Conservation (phyloP, 2,329 filamentous ascomycete genomes). For the Cadophora malorum region DNA sequence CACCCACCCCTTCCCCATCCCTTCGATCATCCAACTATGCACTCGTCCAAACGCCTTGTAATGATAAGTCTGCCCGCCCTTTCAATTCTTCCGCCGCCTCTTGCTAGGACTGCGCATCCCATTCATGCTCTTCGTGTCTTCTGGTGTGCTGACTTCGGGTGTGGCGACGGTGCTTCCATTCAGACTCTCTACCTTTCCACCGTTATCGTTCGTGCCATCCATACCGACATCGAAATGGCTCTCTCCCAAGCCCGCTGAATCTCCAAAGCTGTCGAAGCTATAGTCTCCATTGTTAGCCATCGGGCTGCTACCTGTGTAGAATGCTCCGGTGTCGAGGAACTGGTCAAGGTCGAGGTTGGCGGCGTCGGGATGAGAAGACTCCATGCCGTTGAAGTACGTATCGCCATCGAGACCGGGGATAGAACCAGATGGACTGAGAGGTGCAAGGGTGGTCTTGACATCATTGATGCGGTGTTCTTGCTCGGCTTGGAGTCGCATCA, state of each 20-base stretch:
- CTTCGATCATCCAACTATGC: not conserved
- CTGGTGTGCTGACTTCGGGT: slow-evolving; percentile 32
- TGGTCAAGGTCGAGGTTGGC: slow-evolving; percentile 57
- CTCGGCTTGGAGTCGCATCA: slow-evolving; percentile 79
- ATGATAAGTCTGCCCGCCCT: not conserved
- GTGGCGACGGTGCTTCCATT: slow-evolving; percentile 36
- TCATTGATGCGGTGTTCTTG: slow-evolving; percentile 80
- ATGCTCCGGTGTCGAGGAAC: slow-evolving; percentile 53
- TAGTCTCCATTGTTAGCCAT: slow-evolving; percentile 30
- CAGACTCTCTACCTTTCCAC: slow-evolving; percentile 31
- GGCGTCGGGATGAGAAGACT: slow-evolving; percentile 47
- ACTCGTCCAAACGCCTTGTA: not conserved
- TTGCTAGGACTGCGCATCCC: slow-evolving; percentile 37
- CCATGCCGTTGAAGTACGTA: slow-evolving; percentile 43
- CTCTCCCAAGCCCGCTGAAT: slow-evolving; percentile 31
- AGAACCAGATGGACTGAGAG: slow-evolving; percentile 78
- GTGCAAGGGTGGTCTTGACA: slow-evolving; percentile 75
- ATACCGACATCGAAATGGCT: slow-evolving; percentile 43
- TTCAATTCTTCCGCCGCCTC: slow-evolving; percentile 37
- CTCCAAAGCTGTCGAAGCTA: slow-evolving; percentile 34
- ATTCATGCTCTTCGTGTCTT: slow-evolving; percentile 23
- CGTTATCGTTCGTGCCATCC: slow-evolving; percentile 38
- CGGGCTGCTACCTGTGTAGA: slow-evolving; percentile 45
- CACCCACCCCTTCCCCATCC: not conserved
- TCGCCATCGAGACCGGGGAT: slow-evolving; percentile 71